Conservation (phyloP, 2,329 filamentous ascomycete genomes). For the Leptographium procerum region DNA sequence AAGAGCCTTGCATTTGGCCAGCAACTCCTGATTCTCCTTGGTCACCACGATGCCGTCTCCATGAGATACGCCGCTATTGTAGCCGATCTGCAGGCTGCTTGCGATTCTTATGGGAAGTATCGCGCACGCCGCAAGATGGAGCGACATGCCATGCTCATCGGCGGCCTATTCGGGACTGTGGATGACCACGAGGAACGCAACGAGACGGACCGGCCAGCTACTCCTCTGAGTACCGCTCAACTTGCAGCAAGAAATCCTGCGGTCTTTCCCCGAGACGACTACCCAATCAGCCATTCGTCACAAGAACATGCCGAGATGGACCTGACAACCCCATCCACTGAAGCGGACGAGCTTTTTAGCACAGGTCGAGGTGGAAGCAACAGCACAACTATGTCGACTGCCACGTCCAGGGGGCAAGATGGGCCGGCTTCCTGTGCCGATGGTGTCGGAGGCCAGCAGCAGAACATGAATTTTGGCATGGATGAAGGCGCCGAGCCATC, state of each 20-base stretch:
- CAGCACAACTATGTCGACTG: no score
- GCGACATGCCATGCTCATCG: constrained; percentile 13
- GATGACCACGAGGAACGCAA: constrained; percentile 2
- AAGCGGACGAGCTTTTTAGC: neutral
- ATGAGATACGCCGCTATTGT: constrained; percentile 15
- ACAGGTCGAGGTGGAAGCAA: neutral
- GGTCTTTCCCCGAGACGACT: neutral
- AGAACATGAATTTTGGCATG: neutral
- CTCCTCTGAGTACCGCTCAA: neutral
- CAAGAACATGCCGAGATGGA: neutral
- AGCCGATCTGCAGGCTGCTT: constrained; percentile 15
- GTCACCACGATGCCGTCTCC: constrained; percentile 14
- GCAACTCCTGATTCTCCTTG: constrained; percentile 16
- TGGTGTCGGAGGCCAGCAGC: neutral
- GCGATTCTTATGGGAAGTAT: constrained; percentile 13
- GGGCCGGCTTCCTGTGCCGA: neutral
- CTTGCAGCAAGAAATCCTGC: neutral
- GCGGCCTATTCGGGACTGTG: constrained; percentile 16
- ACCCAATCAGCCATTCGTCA: neutral
- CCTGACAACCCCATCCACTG: neutral
- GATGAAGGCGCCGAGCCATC: neutral
- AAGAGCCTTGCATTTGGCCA: constrained; percentile 16
- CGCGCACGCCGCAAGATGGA: constrained; percentile 15
- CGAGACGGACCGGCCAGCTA: no score
- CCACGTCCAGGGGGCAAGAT: neutral